These are phyloP conservation scores for Candida oleophila DNA, from an alignment of 805 yeast species.

Conservation along the genomic window DNA sequence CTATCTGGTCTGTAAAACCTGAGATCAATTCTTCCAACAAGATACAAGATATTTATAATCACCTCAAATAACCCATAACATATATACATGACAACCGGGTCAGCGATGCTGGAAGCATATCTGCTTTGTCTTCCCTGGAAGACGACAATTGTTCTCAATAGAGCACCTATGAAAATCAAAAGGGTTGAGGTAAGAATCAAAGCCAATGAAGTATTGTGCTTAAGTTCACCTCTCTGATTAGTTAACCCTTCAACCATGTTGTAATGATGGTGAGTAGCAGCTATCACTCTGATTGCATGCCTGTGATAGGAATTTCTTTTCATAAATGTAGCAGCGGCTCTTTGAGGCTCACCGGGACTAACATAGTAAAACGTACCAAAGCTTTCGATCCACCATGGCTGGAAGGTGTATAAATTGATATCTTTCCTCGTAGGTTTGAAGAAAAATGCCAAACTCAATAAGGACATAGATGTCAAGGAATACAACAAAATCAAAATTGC, in stretches of 20 bases:
- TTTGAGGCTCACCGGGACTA: constrained; percentile 48
- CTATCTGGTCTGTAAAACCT: constrained; percentile 74
- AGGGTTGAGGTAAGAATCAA: constrained; percentile 49
- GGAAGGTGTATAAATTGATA: constrained; percentile 55
- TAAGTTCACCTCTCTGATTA: constrained; percentile 41
- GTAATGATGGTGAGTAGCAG: constrained; percentile 49
- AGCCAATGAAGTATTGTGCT: constrained; percentile 52
- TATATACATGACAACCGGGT: constrained; percentile 54
- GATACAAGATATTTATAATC: constrained; percentile 50
- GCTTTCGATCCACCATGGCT: constrained; percentile 78
- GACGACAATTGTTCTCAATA: constrained; percentile 39
- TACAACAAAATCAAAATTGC: constrained; percentile 37
- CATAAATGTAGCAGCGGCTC: constrained; percentile 48
- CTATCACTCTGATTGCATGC: constrained; percentile 39
- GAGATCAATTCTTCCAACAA: constrained; percentile 63
- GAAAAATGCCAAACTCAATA: constrained; percentile 51
- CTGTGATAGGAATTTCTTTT: constrained; percentile 45
- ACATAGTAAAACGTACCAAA: constrained; percentile 61
- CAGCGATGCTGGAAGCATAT: not conserved
- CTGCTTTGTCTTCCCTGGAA: constrained; percentile 13
- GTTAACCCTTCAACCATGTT: constrained; percentile 38
- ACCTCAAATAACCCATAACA: constrained; percentile 66
- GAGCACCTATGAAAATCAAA: constrained; percentile 49
- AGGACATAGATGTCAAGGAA: constrained; percentile 49
- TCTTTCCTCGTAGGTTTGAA: constrained; percentile 56